phyloP scores from a whole-genome alignment of 352 stramenopile genomes.

The Globisporangium apiculatum region DNA sequence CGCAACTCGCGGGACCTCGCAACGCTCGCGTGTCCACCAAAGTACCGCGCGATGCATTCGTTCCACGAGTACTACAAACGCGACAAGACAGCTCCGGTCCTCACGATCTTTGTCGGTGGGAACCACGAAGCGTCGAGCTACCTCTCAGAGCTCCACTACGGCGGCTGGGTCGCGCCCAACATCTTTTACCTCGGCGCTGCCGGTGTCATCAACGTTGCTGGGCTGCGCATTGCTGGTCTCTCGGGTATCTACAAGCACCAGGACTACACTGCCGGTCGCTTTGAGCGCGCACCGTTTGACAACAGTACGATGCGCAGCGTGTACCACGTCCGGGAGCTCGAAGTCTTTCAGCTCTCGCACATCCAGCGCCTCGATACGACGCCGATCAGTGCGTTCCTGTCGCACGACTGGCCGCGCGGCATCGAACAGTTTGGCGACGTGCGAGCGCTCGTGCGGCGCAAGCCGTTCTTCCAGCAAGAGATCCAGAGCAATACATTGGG shows the following conservation, averaged over 20 bases:
- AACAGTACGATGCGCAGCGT: slow-evolving; percentile 61
- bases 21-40: slow-evolving; percentile 84
- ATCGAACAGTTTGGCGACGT: slow-evolving; percentile 95
- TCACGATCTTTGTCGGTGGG: slow-evolving; percentile 93
- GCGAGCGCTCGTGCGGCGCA: slow-evolving; percentile 84
- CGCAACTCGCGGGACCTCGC: slow-evolving; percentile 91
- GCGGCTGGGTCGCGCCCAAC: slow-evolving; percentile 92
- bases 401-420: slow-evolving; percentile 95
- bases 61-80: slow-evolving; percentile 94
- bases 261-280: slow-evolving; percentile 71
- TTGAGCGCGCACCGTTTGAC: slow-evolving; percentile 33
- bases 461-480: slow-evolving; percentile 94
- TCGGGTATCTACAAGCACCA: slow-evolving; percentile 91
- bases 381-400: slow-evolving; percentile 81
- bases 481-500: slow-evolving; percentile 91
- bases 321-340: slow-evolving; percentile 89
- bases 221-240: slow-evolving; percentile 88
- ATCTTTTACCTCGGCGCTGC: slow-evolving; percentile 94
- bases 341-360: slow-evolving; percentile 91
- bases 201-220: slow-evolving; percentile 72
- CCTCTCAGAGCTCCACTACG: slow-evolving; percentile 91
- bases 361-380: slow-evolving; percentile 35
- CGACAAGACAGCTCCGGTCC: slow-evolving; percentile 70
- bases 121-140: slow-evolving; percentile 96
- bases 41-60: slow-evolving; percentile 75